Percentiles rank a stretch among this genome's conserved stretches.
phyloP scores from a whole-genome alignment of 768 basidiomycete genomes.

The Lactarius tabidus region DNA sequence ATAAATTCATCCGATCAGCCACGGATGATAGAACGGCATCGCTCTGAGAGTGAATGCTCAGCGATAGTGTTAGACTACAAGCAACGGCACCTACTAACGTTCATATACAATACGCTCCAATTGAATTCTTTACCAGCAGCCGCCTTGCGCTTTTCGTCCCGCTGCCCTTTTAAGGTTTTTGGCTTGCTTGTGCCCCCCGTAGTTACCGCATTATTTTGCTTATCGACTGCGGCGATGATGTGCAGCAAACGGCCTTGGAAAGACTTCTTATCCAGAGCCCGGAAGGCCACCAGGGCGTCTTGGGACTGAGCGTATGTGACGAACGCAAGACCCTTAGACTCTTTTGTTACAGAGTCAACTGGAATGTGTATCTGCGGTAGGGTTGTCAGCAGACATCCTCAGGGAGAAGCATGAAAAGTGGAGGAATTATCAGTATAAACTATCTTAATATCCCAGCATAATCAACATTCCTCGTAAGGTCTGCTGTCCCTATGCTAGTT shows the following conservation, averaged over 20 bases:
- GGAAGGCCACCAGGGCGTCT: conserved; percentile 65
- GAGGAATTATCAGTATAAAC: conserved; percentile 20
- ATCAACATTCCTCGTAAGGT: conserved; percentile 57
- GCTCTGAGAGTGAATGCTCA: conserved; percentile 47
- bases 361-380: conserved; percentile 52
- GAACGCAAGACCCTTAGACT: conserved; percentile 61
- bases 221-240: conserved; percentile 79
- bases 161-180: conserved; percentile 56
- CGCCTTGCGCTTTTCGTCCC: conserved; percentile 57
- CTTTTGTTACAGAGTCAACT: conserved; percentile 42
- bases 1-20: conserved; percentile 80
- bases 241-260: conserved; percentile 93
- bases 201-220: conserved; percentile 45
- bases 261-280: conserved; percentile 71
- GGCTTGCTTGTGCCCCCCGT: conserved; percentile 43
- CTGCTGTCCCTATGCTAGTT: conserved; percentile 62
- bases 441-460: conserved; percentile 26
- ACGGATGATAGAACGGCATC: conserved; percentile 92
- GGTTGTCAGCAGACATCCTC: conserved; percentile 10
- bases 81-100: conserved; percentile 56
- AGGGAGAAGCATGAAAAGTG: not conserved
- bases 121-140: conserved; percentile 77
- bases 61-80: conserved; percentile 25
- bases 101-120: conserved; percentile 96
- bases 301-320: conserved; percentile 45